Conservation (phyloP, 2,329 filamentous ascomycete genomes). For the Xylaria digitata region DNA sequence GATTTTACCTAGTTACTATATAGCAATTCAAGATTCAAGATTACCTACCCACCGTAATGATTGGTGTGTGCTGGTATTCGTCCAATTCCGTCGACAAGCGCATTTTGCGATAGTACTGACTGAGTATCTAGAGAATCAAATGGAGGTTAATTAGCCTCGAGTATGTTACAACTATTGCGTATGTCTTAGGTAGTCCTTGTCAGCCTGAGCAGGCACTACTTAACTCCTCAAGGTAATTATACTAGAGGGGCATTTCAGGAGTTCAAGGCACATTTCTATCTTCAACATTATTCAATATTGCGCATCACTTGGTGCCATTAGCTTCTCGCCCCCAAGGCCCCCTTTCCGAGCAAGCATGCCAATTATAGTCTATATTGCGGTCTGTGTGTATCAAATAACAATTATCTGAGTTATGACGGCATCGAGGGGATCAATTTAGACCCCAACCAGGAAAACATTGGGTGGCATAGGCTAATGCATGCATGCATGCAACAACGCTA, state of each 20-base stretch:
- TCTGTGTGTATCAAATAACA: background rate
- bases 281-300: background rate
- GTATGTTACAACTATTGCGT: too few species aligned
- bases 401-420: slow-evolving; percentile 1
- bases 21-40: background rate
- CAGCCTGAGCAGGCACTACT: too few species aligned
- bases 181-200: too few species aligned
- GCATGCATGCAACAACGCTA: slow-evolving; percentile 1
- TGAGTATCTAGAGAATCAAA: background rate
- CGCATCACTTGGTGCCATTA: background rate
- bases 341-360: background rate
- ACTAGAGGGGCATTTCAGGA: too few species aligned
- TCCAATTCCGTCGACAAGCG: background rate
- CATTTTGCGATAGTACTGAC: background rate
- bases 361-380: background rate
- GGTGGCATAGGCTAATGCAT: background rate
- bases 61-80: background rate
- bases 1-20: background rate
- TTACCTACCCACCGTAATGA: background rate
- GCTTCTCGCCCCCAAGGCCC: background rate
- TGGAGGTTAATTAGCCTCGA: too few species aligned
- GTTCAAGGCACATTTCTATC: too few species aligned
- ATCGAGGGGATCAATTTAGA: background rate
- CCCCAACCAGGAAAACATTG: background rate
- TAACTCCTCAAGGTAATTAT: too few species aligned